These are phyloP conservation scores for Coemansia sp. DNA, from an alignment of 192 early-diverging fungal genomes.

Conservation along the genomic window DNA sequence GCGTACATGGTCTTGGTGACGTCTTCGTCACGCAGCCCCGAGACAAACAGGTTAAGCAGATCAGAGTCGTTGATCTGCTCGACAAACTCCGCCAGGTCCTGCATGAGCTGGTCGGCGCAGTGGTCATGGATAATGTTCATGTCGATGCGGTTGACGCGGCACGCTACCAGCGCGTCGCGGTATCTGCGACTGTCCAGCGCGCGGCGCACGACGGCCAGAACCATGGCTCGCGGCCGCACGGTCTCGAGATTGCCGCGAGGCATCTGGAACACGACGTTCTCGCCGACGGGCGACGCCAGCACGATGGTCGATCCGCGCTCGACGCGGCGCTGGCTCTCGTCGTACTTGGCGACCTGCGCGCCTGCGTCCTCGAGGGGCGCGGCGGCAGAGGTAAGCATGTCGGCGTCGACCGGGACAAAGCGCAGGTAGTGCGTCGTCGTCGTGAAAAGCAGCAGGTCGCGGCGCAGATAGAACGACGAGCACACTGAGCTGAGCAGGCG, in stretches of 20 bases:
- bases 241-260: conserved; percentile 97
- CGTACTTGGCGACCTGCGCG: conserved; percentile 10
- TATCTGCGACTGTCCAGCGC: conserved; percentile 65
- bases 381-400: conserved; percentile 10
- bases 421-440: conserved; percentile 77
- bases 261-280: conserved; percentile 70
- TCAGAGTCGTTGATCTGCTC: conserved; percentile 75
- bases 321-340: conserved; percentile 63
- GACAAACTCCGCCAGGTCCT: conserved; percentile 69
- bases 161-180: conserved; percentile 71
- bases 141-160: conserved; percentile 89
- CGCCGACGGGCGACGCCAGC: conserved; percentile 64
- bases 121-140: conserved; percentile 90
- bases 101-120: conserved; percentile 63
- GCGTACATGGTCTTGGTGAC: conserved; percentile 79
- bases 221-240: conserved; percentile 83
- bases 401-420: conserved; percentile 60
- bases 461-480: conserved; percentile 83
- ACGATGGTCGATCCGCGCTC: conserved; percentile 92
- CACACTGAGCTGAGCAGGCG: conserved; percentile 69
- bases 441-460: conserved; percentile 78
- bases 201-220: conserved; percentile 68
- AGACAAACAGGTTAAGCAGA: conserved; percentile 87
- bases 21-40: conserved; percentile 78
- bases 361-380: background rate